Base-by-base conservation (phyloP, 306 rosid species). In the Acacia acuminata region DNA sequence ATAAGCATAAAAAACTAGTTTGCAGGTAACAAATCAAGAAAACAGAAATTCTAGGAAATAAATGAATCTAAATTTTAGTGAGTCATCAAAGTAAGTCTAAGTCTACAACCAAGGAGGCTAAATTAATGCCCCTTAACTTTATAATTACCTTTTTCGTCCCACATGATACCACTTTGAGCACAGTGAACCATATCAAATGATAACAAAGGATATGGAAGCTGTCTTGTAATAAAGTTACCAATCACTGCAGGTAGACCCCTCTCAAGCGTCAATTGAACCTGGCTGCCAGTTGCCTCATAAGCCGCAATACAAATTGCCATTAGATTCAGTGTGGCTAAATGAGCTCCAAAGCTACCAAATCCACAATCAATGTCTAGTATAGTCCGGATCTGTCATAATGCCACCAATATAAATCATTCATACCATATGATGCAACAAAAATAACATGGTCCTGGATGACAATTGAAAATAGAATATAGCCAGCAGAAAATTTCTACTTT, bases 301-400 rank as follows among this genome's bases (percentile, higher is more conserved):
- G 92, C 90, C 79, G 99, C 98, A 80, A 96, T 84, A 86, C 99
- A 96, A 80, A 96, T 80, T 19, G 91, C 87, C 99, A 94, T 94
- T 69, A 96, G 88, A 80, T 94, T 91, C 77, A 92, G 84, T 43
- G 99, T 91, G 76, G 84, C 86, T 48, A 96, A 82, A 90, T 90
- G 98, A 86, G 99, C 99, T 80, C 99, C 99, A 86, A 96, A 94
- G 86, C 99, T 91, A 78, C 99, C 99, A 84, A 96, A 96, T 83
- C 99, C 99, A 83, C 99, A 96, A 83, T 94, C 92, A 67, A 96
- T 87, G 84, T 96, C 99, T 64, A 96, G 90, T 74, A 92, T 88
- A 34, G 87, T 87, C 45, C 84, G 98, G 77, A 96, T 91, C 99
- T 96, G 90, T 84, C 66, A 66, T 40, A 65, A 79, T 38, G 42